phyloP scores from a whole-genome alignment of 164 flowering plant genomes.

The Litsea cubeba region DNA sequence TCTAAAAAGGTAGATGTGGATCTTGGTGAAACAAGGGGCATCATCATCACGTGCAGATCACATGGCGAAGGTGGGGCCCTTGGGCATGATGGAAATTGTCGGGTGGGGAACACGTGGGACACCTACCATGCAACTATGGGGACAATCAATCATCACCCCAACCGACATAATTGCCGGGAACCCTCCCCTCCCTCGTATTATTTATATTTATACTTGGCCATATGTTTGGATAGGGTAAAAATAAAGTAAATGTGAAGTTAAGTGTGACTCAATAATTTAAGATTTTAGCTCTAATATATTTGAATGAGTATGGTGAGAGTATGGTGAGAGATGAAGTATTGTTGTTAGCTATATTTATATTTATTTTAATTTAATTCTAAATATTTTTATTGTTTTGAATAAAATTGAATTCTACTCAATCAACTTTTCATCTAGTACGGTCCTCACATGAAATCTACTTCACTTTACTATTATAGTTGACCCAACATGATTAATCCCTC shows the following conservation, averaged over 20 bases:
- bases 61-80: constrained; percentile 19
- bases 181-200: background rate
- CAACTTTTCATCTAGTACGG: too few relatives aligned
- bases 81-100: constrained; percentile 11
- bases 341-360: too few relatives aligned
- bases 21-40: background rate
- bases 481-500: too few relatives aligned
- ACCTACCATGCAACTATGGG: constrained; percentile 55
- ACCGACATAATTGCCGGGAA: constrained; percentile 50
- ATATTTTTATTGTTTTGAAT: too few relatives aligned
- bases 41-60: constrained; percentile 30
- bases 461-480: too few relatives aligned
- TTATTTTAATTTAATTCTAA: too few relatives aligned
- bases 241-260: background rate
- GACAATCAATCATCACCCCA: constrained; percentile 47
- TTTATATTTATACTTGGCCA: background rate
- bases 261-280: background rate
- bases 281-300: too few relatives aligned
- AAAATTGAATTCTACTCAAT: background rate
- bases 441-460: too few relatives aligned
- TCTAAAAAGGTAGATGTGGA: too few relatives aligned
- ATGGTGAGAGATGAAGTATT: too few relatives aligned
- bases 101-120: constrained; percentile 63
- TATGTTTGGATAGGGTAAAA: background rate
- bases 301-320: too few relatives aligned